phyloP scores from a whole-genome alignment of 495 filamentous ascomycete genomes.

The Penicillium flavigenum region DNA sequence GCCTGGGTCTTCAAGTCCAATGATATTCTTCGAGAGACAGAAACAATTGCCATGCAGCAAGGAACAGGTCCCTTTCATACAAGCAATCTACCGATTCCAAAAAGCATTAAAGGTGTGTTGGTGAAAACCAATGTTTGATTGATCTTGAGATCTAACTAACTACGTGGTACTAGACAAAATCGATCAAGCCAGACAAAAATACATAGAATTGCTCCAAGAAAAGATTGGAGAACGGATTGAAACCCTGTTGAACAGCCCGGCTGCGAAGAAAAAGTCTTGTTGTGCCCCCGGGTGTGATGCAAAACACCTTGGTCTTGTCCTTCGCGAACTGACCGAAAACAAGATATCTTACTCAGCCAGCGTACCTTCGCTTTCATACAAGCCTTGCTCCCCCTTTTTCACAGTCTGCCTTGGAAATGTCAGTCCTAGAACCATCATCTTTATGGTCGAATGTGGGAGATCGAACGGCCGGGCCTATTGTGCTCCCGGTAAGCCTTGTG shows the following conservation, averaged over 20 bases:
- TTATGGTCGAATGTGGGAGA: too few species aligned
- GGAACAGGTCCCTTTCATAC: background rate
- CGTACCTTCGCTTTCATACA: too few species aligned
- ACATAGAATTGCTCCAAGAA: background rate
- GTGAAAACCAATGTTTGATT: background rate
- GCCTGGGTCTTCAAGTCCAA: background rate
- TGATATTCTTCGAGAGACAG: background rate
- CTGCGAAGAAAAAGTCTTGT: background rate
- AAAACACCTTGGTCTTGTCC: background rate
- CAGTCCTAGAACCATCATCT: too few species aligned
- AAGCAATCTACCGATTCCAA: background rate
- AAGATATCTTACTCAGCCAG: background rate
- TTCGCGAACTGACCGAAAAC: background rate
- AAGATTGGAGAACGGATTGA: background rate
- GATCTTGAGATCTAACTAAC: background rate
- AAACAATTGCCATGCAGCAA: background rate
- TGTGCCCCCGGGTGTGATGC: background rate
- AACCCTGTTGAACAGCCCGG: background rate
- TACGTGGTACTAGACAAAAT: background rate
- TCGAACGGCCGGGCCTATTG: too few species aligned
- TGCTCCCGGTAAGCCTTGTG: too few species aligned
- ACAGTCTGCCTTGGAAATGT: too few species aligned
- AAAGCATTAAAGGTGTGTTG: background rate
- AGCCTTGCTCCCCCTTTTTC: too few species aligned
- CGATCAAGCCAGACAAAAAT: background rate